These are phyloP conservation scores for Wallacemonas sp. DNA, from an alignment of 208 protist species.

Conservation along the genomic window DNA sequence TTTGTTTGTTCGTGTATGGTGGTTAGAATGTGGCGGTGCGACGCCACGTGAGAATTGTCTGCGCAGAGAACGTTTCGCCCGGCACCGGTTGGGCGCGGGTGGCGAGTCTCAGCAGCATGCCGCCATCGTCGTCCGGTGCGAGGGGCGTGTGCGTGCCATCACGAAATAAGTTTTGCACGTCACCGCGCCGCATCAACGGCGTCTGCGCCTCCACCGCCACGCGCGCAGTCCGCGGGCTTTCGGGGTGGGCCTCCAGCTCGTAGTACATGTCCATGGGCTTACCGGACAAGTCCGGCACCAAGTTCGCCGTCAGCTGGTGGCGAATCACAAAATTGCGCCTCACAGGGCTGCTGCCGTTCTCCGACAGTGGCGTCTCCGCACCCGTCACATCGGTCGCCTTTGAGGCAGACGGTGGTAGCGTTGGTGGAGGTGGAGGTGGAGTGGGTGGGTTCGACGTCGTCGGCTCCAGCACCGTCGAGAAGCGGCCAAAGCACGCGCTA, in stretches of 20 bases:
- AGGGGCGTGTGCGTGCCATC: not conserved
- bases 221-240: not conserved
- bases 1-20: not conserved
- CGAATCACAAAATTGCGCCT: slow-evolving; percentile 13
- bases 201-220: not conserved
- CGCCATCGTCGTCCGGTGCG: not conserved
- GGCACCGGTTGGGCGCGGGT: slow-evolving; percentile 20
- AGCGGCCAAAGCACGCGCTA: slow-evolving; percentile 5
- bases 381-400: not conserved
- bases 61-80: slow-evolving; percentile 32
- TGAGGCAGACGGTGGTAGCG: not conserved
- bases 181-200: not conserved
- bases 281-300: slow-evolving; percentile 2
- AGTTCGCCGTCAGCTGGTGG: not conserved
- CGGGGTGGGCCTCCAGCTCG: slow-evolving; percentile 1
- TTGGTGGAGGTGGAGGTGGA: not conserved
- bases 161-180: slow-evolving; percentile 15
- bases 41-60: slow-evolving; percentile 49
- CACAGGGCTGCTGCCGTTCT: not conserved
- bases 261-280: slow-evolving; percentile 14
- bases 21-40: slow-evolving; percentile 19
- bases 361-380: too few relatives aligned
- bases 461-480: slow-evolving; percentile 1
- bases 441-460: not conserved
- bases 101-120: slow-evolving; percentile 27